These are phyloP conservation scores for Phytopythium mirpurense DNA, from an alignment of 352 stramenopile genomes.

Conservation along the genomic window DNA sequence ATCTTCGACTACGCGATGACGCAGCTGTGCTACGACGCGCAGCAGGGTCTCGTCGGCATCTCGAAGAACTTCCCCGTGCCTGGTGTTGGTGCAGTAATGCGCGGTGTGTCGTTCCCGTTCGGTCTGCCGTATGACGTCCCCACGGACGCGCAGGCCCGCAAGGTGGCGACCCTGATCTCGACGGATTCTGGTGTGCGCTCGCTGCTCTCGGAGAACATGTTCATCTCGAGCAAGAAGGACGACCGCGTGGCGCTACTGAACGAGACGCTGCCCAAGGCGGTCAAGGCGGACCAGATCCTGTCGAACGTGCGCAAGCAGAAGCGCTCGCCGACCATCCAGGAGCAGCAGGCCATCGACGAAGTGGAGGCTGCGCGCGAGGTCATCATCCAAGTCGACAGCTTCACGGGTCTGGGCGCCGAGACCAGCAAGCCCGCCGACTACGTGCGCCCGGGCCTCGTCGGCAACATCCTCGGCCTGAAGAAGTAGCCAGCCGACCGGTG, in stretches of 20 bases:
- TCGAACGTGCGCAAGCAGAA: slow-evolving; percentile 92
- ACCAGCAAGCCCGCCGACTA: slow-evolving; percentile 82
- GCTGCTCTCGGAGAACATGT: slow-evolving; percentile 68
- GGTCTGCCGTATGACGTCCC: slow-evolving; percentile 90
- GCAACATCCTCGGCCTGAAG: slow-evolving; percentile 40
- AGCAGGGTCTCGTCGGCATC: slow-evolving; percentile 93
- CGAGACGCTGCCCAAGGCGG: slow-evolving; percentile 69
- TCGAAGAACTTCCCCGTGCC: slow-evolving; percentile 96
- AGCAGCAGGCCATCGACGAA: slow-evolving; percentile 94
- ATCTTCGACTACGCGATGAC: slow-evolving; percentile 98
- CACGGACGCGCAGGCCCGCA: slow-evolving; percentile 80
- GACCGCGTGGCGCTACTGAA: slow-evolving; percentile 76
- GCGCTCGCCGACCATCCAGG: slow-evolving; percentile 88
- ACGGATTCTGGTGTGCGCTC: slow-evolving; percentile 66
- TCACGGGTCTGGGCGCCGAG: slow-evolving; percentile 85
- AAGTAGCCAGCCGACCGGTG: slow-evolving; percentile 26
- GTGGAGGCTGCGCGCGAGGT: slow-evolving; percentile 93
- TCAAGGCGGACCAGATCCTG: slow-evolving; percentile 93
- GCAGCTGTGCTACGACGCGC: slow-evolving; percentile 93
- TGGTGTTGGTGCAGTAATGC: slow-evolving; percentile 91
- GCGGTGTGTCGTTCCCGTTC: slow-evolving; percentile 94
- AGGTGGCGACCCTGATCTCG: slow-evolving; percentile 68
- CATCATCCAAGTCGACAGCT: slow-evolving; percentile 96
- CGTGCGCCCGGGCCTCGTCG: slow-evolving; percentile 83
- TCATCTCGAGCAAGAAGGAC: slow-evolving; percentile 60